Evolutionary conservation across 164 flowering plant species (phyloP).

Genomic region (Malania oleifera): DNA sequence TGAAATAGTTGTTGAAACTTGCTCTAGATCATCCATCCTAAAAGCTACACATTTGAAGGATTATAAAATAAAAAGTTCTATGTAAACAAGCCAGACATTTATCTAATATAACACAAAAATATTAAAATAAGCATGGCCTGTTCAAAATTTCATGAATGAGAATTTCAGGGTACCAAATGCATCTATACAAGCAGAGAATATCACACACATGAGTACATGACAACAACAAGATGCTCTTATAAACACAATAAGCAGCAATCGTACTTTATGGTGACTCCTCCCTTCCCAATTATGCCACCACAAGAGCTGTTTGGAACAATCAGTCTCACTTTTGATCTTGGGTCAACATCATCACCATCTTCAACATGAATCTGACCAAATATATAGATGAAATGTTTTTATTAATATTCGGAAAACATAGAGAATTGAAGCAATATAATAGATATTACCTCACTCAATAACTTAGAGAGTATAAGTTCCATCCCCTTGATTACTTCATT

Average conservation of each 20-base stretch:
- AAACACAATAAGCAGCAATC: conserved; percentile 8
- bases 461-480: conserved; percentile 72
- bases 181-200: background rate
- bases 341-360: conserved; percentile 68
- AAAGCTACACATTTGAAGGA: too few species aligned
- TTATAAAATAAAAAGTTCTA: too few species aligned
- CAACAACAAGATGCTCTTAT: background rate
- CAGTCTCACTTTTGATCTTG: conserved; percentile 71
- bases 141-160: too few species aligned
- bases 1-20: too few species aligned
- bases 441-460: conserved; percentile 72
- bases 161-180: too few species aligned
- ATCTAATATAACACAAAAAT: too few species aligned
- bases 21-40: too few species aligned
- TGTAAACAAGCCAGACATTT: too few species aligned
- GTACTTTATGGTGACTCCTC: conserved; percentile 93
- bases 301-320: conserved; percentile 88
- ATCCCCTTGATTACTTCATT: conserved; percentile 67
- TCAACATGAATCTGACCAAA: conserved; percentile 55
- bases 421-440: background rate
- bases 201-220: background rate
- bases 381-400: background rate
- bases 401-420: background rate
- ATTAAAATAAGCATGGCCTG: too few species aligned
- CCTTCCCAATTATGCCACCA: conserved; percentile 97